Evolutionary conservation across 768 basidiomycete genomes (phyloP), one percentile per base, ranked within the genome.

Genomic region (Favolaschia claudopus): DNA sequence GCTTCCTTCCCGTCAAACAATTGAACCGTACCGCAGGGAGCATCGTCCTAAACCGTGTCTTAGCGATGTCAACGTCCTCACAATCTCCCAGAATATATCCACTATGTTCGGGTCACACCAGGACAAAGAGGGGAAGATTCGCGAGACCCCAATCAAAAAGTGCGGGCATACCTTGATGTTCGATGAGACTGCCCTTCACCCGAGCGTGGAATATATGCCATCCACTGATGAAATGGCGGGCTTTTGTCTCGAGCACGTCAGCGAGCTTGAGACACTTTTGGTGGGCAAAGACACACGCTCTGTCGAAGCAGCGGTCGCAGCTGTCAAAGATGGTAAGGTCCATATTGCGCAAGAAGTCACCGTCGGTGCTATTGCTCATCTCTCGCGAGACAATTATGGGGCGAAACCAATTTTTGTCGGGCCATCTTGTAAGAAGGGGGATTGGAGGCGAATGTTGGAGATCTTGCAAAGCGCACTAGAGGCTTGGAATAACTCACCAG

Each of bases 11-110:
- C 52, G 57, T 7, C 44, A 36, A 4, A 67, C 70, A 1, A 38
- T 74, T 39, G 8, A 43, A 15, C 8, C 38, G 1, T 3, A 10
- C 8, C 43, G 46, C 8, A 45, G 42, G 9, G 60, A 61, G 34
- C 55, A 56, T 17, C 59, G 58, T 1, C 51, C 64, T 27, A 53
- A 51, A 34, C 36, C 68, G 4, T 39, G 25, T 14, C 61, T 70
- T 32, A 22, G 55, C 13, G 68, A 65, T 4, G 22, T 17, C 0
- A 20, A 55, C 1, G 59, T 29, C 13, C 61, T 66, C 45, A 22
- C 40, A 2, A 49, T 72, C 31, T 24, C 55, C 12, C 45, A 32
- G 25, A 74, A 74, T 49, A 71, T 74, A 20, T 40, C 63, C 29
- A 59, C 56, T 58, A 61, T 65, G 62, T 71, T 55, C 37, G 9